These are phyloP conservation scores for Cyphellophora attinorum DNA, from an alignment of 2,329 filamentous ascomycete species.

Conservation along the genomic window DNA sequence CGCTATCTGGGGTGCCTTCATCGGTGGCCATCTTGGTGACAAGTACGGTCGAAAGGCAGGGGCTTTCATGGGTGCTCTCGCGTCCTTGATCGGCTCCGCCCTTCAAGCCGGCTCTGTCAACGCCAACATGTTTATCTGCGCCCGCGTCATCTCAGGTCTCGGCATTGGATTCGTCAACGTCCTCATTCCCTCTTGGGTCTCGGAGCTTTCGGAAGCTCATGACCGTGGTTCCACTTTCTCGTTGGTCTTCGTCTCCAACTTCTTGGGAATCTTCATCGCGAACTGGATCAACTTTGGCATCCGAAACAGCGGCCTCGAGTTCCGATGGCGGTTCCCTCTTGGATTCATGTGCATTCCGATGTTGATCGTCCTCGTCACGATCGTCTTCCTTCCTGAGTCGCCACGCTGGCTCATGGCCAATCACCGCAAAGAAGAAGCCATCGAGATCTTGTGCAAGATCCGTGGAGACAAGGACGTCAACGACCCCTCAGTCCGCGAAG, in stretches of 20 bases:
- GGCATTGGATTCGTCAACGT: constrained; percentile 24
- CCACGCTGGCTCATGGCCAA: constrained; percentile 34
- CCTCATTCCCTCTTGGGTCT: constrained; percentile 21
- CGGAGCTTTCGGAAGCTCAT: constrained; percentile 20
- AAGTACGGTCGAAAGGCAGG: constrained; percentile 20
- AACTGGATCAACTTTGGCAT: constrained; percentile 25
- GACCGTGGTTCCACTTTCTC: constrained; percentile 21
- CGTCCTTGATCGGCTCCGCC: constrained; percentile 21
- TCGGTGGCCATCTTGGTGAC: constrained; percentile 21
- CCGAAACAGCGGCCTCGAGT: constrained; percentile 9
- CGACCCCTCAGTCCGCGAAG: constrained; percentile 24
- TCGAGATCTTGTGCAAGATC: constrained; percentile 26
- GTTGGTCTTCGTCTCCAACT: constrained; percentile 22
- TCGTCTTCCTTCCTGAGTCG: constrained; percentile 34
- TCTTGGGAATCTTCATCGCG: constrained; percentile 21
- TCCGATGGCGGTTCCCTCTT: constrained; percentile 23
- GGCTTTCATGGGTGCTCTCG: constrained; percentile 17
- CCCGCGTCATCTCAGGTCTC: constrained; percentile 22
- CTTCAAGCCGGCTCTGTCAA: constrained; percentile 18
- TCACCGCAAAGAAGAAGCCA: constrained; percentile 22
- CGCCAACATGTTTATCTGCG: constrained; percentile 22
- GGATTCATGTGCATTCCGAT: constrained; percentile 22
- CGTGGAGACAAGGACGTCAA: constrained; percentile 23
- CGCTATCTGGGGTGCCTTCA: constrained; percentile 20
- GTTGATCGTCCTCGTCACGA: constrained; percentile 16